Percentiles rank a stretch among this genome's conserved stretches.
Conservation (phyloP, 495 filamentous ascomycete genomes). For the Aspergillus homomorphus region DNA sequence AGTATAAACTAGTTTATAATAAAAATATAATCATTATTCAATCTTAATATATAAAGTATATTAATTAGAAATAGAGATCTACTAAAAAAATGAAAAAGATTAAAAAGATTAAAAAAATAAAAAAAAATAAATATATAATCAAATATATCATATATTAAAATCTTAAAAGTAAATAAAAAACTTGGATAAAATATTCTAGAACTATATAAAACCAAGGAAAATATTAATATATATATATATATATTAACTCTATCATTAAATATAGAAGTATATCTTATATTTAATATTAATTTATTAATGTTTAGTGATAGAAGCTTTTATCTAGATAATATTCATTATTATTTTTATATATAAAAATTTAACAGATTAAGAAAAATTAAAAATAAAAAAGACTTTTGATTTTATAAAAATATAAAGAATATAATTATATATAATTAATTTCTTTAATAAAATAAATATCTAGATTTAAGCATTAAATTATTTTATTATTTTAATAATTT, state of each 20-base stretch:
- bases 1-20: too few species aligned
- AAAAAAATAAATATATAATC: too few species aligned
- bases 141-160: too few species aligned
- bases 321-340: not conserved
- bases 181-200: too few species aligned
- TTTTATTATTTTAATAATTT: not conserved
- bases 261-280: not conserved
- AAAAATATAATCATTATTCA: not conserved
- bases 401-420: not conserved
- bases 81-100: not conserved
- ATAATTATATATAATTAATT: not conserved
- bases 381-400: not conserved
- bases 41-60: not conserved
- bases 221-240: not conserved
- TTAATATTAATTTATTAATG: slow-evolving; percentile 3
- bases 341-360: not conserved
- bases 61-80: not conserved
- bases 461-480: not conserved
- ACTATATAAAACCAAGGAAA: too few species aligned
- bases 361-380: not conserved
- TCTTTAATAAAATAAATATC: not conserved
- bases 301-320: not conserved
- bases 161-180: too few species aligned
- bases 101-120: too few species aligned
- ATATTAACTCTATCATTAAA: too few species aligned